phyloP scores from a whole-genome alignment of 441 rosid genomes.

The Hura crepitans region DNA sequence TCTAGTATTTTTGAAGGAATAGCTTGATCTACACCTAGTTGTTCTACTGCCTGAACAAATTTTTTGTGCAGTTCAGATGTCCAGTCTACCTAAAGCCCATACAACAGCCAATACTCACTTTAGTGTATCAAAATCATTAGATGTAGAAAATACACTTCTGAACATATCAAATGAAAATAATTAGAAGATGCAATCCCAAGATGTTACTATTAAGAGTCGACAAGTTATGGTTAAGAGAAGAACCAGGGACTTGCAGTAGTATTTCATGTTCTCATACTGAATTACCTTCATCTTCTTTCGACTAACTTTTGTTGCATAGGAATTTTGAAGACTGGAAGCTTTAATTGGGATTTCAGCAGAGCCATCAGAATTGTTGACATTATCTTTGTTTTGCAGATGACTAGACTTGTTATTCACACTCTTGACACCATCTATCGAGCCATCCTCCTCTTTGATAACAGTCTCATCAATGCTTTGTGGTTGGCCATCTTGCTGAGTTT shows the following conservation, averaged over 20 bases:
- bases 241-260: not conserved
- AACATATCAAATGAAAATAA: not conserved
- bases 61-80: conserved; percentile 84
- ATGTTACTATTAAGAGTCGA: not conserved
- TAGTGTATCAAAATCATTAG: not conserved
- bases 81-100: conserved; percentile 79
- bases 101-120: conserved; percentile 9
- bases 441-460: conserved; percentile 53
- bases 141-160: not conserved
- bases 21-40: conserved; percentile 84
- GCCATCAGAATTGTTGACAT: conserved; percentile 21
- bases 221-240: not conserved
- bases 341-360: conserved; percentile 28
- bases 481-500: conserved; percentile 28
- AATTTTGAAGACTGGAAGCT: conserved; percentile 39
- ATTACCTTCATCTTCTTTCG: conserved; percentile 70
- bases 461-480: conserved; percentile 28
- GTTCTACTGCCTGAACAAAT: conserved; percentile 87
- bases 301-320: conserved; percentile 41
- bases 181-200: not conserved
- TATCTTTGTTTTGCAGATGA: conserved; percentile 26
- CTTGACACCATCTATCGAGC: conserved; percentile 35
- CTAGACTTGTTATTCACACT: conserved; percentile 25
- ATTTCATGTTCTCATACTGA: conserved; percentile 6
- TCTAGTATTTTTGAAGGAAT: conserved; percentile 94